Evolutionary conservation across 1,284 basidiomycete genomes (phyloP), one percentile per base, ranked within the genome.

Genomic region (Sporisorium exsertum): DNA sequence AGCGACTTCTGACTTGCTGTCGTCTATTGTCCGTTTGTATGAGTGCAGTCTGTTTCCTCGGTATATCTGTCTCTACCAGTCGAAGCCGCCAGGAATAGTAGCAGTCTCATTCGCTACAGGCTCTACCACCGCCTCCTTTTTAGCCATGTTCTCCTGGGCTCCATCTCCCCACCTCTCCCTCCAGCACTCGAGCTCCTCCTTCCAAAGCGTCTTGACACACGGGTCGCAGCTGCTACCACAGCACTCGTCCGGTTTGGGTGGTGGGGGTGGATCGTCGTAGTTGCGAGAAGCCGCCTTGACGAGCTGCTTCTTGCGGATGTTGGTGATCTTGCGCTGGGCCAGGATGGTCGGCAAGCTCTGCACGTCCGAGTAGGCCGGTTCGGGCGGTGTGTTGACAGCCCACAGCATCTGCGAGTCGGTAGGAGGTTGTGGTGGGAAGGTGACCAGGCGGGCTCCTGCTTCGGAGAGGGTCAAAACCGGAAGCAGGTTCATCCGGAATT

Each of bases 141-240:
- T 50, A 22, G 40, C 12, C 4, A 24, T 9, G 20, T n/a, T 8
- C 40, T 71, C 63, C 29, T 61, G 54, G 10, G 69, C 76, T 1
- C 45, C 64, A 0, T 26, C 35, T 1, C 79, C 77, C 78, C 79
- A 81, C 13, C 79, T 32, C 32, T 81, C 63, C 1, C 59, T 15
- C 79, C 79, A 81, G 22, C 68, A 74, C 5, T 22, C 57, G 6
- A 76, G 55, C 58, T 81, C 79, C 33, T 80, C 78, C 52, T 65
- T 73, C 75, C 78, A 80, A 1, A 81, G 77, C 22, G 65, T 66
- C 58, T 77, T 77, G n/a, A 81, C 79, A 58, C 79, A 81, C 0
- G 79, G 79, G 16, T 70, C 62, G 50, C 79, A 81, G 51, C 60
- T 62, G 55, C 72, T 75, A 0, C 75, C 79, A 35, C 79, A 81